Base-by-base conservation (phyloP, 495 filamentous ascomycete species). In the Aspergillus saccharolyticus region DNA sequence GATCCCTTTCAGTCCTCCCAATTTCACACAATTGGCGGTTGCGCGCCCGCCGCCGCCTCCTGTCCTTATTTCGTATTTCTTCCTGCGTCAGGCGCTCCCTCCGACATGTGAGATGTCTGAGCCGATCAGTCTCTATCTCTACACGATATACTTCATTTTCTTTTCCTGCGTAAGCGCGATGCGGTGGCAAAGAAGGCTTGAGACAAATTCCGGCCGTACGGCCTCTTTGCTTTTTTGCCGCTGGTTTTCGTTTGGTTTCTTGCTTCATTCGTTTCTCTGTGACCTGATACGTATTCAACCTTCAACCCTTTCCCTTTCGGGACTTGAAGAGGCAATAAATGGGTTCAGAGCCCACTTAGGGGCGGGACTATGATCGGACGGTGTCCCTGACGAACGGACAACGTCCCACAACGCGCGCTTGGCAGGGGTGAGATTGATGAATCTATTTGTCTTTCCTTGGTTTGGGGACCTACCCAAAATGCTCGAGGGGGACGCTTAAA, bases 341-440 rank as follows among this genome's bases (percentile, higher is more conserved):
- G 33, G 33, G 33, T 39, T 47, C 22, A 28, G 21, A 24, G 7
- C 49, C 57, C 57, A 59, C 57, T 54, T 52, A 25, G 52, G 44
- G 24, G 46, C 47, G 53, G 53, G 10, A 60, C 58, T 55, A 56
- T 59, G 58, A 55, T 60, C 58, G 58, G 58, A 59, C 57, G 57
- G 57, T 50, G 57, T 59, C 57, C 57, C 57, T 59, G 57, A 59
- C 54, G 57, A 59, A 59, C 52, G 57, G 57, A 59, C 47, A 54
- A 44, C 39, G 59, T 54, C 51, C 59, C 59, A 61, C 59, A 61
- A 57, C 59, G 59, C 59, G 59, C 39, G 53, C 59, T 61, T 61
- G 59, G 59, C 59, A 61, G 59, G 59, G 54, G 59, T 57, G 33
- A 24, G 20, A 28, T 28, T 50, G 47, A 50, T 24, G 47, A 50